A percentile compares a stretch with the other conserved stretches of the same genome.
phyloP scores from a whole-genome alignment of 306 rosid genomes.

The Prunus padus region DNA sequence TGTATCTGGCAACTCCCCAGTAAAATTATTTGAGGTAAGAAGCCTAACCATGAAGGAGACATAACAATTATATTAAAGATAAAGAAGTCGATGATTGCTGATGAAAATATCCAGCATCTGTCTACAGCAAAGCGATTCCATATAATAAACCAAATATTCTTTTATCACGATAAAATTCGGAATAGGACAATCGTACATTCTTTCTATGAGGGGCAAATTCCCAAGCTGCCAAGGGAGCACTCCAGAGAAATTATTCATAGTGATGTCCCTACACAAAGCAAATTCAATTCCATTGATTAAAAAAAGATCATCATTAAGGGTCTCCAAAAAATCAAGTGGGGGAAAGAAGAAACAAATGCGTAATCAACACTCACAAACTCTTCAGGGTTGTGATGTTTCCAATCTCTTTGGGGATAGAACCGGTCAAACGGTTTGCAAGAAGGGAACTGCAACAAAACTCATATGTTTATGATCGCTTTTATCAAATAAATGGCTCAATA shows the following conservation, averaged over 20 bases:
- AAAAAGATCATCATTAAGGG: neutral
- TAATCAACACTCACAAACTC: slow-evolving; percentile 53
- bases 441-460: slow-evolving; percentile 46
- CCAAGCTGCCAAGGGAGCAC: neutral
- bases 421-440: slow-evolving; percentile 59
- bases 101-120: neutral
- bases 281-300: slow-evolving; percentile 12
- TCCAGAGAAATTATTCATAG: too few species aligned
- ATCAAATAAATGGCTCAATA: neutral
- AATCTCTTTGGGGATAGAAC: slow-evolving; percentile 63
- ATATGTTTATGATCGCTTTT: neutral
- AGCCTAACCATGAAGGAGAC: slow-evolving; percentile 26
- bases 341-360: neutral
- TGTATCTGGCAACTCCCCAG: slow-evolving; percentile 62
- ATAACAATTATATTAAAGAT: neutral
- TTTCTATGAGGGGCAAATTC: neutral
- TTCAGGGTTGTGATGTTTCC: slow-evolving; percentile 56
- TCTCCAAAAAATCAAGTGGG: neutral
- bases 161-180: neutral
- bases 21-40: slow-evolving; percentile 60
- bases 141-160: neutral
- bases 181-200: neutral
- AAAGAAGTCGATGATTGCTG: neutral
- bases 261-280: too few species aligned
- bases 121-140: neutral